These are phyloP conservation scores for Diaporthe aspalathi DNA, from an alignment of 2,329 filamentous ascomycete species.

Conservation along the genomic window DNA sequence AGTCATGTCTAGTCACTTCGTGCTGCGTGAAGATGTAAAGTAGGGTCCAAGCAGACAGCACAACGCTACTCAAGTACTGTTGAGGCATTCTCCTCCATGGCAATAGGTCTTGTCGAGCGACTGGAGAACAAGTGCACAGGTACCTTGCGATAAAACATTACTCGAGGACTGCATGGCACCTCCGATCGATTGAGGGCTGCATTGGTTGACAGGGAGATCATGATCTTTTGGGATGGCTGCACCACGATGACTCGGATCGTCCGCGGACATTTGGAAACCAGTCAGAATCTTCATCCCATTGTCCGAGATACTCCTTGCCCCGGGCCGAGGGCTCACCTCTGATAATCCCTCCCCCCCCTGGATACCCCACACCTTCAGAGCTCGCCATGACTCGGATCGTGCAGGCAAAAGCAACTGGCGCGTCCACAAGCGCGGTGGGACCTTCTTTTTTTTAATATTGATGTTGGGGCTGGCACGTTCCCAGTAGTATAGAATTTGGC, in stretches of 20 bases:
- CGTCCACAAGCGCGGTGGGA: no score
- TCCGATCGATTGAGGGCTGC: no score
- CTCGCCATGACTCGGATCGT: background rate
- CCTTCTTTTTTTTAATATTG: background rate
- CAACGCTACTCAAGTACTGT: background rate
- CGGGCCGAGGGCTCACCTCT: conserved; percentile 9
- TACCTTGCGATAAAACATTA: no score
- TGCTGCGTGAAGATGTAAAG: background rate
- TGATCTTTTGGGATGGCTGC: background rate
- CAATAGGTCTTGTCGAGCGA: background rate
- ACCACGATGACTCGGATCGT: background rate
- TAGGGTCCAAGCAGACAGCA: conserved; percentile 10
- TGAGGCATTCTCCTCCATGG: background rate
- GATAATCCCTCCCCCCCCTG: background rate
- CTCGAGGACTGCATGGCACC: no score
- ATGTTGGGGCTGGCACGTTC: background rate
- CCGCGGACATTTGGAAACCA: background rate
- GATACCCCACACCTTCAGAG: background rate
- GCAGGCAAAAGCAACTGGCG: conserved; percentile 8
- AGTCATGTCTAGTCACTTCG: background rate
- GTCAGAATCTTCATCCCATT: background rate
- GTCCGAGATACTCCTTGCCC: conserved; percentile 1
- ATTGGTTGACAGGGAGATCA: background rate
- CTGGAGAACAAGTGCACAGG: background rate
- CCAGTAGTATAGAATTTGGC: background rate